phyloP scores from a whole-genome alignment of 306 rosid species.

The Castanea crenata region DNA sequence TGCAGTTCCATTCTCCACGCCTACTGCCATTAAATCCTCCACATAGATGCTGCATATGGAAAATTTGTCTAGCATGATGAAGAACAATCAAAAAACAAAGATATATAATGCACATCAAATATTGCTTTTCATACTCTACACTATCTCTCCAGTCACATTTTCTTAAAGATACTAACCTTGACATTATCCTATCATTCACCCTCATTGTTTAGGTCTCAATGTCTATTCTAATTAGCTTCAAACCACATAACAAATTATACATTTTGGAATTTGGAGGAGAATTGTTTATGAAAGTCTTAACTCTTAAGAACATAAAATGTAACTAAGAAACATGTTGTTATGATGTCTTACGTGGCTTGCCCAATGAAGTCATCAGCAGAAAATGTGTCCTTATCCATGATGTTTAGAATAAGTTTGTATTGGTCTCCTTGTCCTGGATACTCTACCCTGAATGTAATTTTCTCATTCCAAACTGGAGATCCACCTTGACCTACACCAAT shows the following conservation, averaged over 20 bases:
- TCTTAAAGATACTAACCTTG: no score
- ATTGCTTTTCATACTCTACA: no score
- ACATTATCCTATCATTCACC: no score
- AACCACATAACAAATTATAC: neutral
- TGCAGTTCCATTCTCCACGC: constrained; percentile 59
- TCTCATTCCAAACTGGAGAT: constrained; percentile 82
- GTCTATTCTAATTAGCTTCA: no score
- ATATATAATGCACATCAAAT: neutral
- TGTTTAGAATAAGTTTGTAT: constrained; percentile 60
- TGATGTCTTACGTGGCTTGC: constrained; percentile 57
- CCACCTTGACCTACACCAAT: constrained; percentile 61
- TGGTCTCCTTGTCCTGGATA: constrained; percentile 74
- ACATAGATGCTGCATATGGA: constrained; percentile 41
- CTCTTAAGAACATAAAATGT: neutral
- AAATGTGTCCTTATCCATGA: constrained; percentile 81
- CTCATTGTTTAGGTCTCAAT: no score
- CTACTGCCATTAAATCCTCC: constrained; percentile 58
- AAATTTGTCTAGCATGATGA: neutral
- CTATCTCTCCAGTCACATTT: no score
- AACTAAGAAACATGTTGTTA: neutral
- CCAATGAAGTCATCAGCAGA: constrained; percentile 72
- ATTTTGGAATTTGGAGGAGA: neutral
- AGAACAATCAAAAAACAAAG: neutral
- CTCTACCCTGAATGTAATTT: constrained; percentile 60
- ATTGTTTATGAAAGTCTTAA: neutral